Conservation (phyloP, 306 rosid species). For the Mimosa pudica region DNA sequence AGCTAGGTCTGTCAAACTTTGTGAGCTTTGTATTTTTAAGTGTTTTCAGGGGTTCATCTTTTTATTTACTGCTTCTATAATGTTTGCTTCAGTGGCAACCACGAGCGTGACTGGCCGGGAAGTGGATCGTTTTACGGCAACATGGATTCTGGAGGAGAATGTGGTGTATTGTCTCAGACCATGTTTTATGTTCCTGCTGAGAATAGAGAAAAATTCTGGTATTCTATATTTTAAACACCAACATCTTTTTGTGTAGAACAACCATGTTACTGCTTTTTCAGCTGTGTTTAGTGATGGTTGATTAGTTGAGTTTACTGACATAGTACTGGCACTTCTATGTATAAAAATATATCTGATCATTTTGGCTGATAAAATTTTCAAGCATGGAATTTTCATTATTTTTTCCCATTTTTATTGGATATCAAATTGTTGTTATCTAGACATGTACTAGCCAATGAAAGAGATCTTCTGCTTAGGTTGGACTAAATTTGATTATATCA, state of each 20-base stretch:
- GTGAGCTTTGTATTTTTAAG: neutral
- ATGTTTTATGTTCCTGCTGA: slow-evolving; percentile 95
- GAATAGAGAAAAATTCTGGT: slow-evolving; percentile 89
- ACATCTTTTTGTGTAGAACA: slow-evolving; percentile 15
- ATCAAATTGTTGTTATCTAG: slow-evolving; percentile 25
- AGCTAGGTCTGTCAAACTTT: slow-evolving; percentile 61
- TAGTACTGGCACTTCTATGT: no score
- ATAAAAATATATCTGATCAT: no score
- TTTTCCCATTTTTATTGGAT: slow-evolving; percentile 5
- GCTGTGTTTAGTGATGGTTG: slow-evolving; percentile 3
- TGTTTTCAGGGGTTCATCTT: slow-evolving; percentile 27
- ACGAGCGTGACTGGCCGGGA: slow-evolving; percentile 97
- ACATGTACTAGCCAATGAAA: neutral
- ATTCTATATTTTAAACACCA: slow-evolving; percentile 27
- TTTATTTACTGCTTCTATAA: slow-evolving; percentile 34
- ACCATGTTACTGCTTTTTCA: neutral
- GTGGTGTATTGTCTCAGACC: slow-evolving; percentile 80
- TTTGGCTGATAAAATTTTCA: no score
- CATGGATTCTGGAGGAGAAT: slow-evolving; percentile 96
- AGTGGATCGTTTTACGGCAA: slow-evolving; percentile 78
- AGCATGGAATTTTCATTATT: no score
- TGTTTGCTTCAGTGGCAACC: slow-evolving; percentile 74
- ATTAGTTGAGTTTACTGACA: slow-evolving; percentile 28
- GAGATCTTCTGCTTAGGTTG: slow-evolving; percentile 16
- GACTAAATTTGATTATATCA: neutral